Evolutionary conservation across 2,329 filamentous ascomycete genomes (phyloP).

Genomic region (Kalmusia sp.): DNA sequence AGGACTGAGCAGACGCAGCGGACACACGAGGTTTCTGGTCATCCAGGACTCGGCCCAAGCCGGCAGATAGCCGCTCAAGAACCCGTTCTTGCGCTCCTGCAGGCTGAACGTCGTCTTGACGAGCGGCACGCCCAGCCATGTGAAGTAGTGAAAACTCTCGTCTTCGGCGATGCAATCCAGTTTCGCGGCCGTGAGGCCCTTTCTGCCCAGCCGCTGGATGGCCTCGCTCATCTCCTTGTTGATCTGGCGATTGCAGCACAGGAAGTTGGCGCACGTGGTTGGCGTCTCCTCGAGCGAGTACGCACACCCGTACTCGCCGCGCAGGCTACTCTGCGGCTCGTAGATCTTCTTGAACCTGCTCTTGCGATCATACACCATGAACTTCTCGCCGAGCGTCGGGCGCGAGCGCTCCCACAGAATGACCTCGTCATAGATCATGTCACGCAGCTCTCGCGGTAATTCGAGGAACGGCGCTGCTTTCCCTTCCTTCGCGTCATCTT

Average conservation of each 20-base stretch:
- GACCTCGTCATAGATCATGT: constrained; percentile 40
- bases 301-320: constrained; percentile 33
- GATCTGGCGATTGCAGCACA: constrained; percentile 37
- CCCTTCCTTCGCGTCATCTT: not conserved
- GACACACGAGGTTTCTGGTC: constrained; percentile 14
- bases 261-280: constrained; percentile 38
- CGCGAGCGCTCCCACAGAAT: constrained; percentile 29
- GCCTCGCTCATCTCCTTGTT: constrained; percentile 36
- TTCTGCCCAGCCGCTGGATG: constrained; percentile 25
- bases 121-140: constrained; percentile 37
- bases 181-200: constrained; percentile 22
- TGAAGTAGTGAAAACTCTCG: constrained; percentile 39
- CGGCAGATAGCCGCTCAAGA: constrained; percentile 15
- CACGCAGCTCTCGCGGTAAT: constrained; percentile 42
- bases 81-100: constrained; percentile 8
- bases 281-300: constrained; percentile 30
- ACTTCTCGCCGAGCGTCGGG: constrained; percentile 23
- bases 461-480: constrained; percentile 33
- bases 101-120: constrained; percentile 25
- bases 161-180: constrained; percentile 42
- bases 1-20: constrained; percentile 7
- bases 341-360: constrained; percentile 23
- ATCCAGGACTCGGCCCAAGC: constrained; percentile 25
- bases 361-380: constrained; percentile 14
- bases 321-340: constrained; percentile 18